These are phyloP conservation scores for Aleurites moluccanus DNA, from an alignment of 441 rosid species.

Conservation along the genomic window DNA sequence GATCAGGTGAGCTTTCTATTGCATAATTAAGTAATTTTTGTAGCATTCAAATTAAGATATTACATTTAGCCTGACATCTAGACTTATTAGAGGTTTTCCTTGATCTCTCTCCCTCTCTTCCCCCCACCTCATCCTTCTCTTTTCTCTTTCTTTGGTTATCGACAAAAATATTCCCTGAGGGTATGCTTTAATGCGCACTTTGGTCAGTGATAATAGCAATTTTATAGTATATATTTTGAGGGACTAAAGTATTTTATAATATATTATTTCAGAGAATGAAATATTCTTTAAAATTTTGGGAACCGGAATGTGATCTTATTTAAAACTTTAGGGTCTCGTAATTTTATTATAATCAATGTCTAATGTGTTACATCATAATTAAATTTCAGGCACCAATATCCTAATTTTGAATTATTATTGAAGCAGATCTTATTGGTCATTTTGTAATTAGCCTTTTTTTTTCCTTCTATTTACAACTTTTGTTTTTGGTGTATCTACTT, in stretches of 20 bases:
- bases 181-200: background rate
- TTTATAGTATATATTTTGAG: background rate
- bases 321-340: background rate
- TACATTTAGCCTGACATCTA: background rate
- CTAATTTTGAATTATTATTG: background rate
- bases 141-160: background rate
- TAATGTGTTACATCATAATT: background rate
- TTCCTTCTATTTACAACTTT: too few relatives aligned
- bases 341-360: too few relatives aligned
- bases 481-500: background rate
- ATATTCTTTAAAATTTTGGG: background rate
- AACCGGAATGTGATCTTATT: background rate
- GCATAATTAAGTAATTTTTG: background rate
- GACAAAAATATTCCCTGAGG: background rate
- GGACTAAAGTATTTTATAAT: background rate
- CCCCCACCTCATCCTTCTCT: background rate
- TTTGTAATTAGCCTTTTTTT: too few relatives aligned
- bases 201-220: background rate
- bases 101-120: background rate
- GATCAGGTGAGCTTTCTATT: slow-evolving; percentile 53
- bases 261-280: background rate
- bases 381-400: background rate
- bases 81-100: background rate
- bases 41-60: background rate
- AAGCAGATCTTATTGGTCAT: too few relatives aligned